Conservation (phyloP, 768 basidiomycete genomes). For the Russula griseocarnosa region DNA sequence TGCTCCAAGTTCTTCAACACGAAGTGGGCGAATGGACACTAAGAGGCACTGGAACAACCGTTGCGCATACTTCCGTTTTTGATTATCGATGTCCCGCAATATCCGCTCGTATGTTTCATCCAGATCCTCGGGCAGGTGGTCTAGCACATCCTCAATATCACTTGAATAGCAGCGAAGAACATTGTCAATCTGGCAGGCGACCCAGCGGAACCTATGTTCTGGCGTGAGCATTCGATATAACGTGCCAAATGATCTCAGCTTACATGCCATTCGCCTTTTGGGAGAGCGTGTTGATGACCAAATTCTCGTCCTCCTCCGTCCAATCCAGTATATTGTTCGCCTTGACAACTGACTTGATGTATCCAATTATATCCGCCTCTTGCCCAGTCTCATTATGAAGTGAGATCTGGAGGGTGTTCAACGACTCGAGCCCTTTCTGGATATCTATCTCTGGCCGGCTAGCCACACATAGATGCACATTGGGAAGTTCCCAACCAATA, state of each 20-base stretch:
- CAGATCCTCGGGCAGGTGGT: neutral
- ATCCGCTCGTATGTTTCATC: constrained; percentile 5
- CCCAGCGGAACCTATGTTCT: constrained; percentile 15
- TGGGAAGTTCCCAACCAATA: neutral
- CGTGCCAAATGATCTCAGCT: neutral
- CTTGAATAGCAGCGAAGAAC: neutral
- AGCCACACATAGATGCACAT: neutral
- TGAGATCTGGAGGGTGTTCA: neutral
- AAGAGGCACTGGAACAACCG: constrained; percentile 13
- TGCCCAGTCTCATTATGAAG: neutral
- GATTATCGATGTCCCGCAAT: neutral
- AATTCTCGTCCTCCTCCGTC: neutral
- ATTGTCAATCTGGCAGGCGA: constrained; percentile 4
- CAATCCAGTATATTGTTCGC: constrained; percentile 13
- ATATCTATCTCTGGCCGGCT: constrained; percentile 9
- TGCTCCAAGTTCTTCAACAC: neutral
- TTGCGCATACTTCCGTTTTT: neutral
- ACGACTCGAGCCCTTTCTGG: neutral
- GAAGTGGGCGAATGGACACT: neutral
- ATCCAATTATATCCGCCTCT: neutral
- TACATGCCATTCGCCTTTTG: constrained; percentile 18
- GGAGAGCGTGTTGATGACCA: constrained; percentile 4
- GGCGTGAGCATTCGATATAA: neutral
- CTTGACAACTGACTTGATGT: neutral
- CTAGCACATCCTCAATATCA: neutral